Base-by-base conservation (phyloP, 768 basidiomycete species). In the Antrodiella citrinella region DNA sequence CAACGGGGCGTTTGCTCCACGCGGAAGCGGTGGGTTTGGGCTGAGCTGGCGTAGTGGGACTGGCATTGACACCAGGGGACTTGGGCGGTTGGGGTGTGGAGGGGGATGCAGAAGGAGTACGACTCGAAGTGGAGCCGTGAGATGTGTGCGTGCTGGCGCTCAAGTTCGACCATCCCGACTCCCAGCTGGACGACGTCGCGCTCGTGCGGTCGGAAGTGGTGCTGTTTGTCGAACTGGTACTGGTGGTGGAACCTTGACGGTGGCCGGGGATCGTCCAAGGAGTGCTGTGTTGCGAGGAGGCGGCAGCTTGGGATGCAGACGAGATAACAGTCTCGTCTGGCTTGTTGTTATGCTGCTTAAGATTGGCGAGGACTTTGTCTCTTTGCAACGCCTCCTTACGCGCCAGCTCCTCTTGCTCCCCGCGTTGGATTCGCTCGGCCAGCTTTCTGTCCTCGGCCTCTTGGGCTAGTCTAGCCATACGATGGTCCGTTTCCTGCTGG, bases 281-380 rank as follows among this genome's bases (percentile, higher is more conserved):
- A 4, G 7, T 35, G 15, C 30, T 35, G 7, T 35, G 30, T 15
- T 66, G 50, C 4, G 65, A 62, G 2, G 64, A 61, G 35, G 65
- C 54, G 46, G 61, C 62, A 22, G 72, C 64, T 4, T 65, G 57
- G 42, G 69, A 62, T 15, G 48, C 51, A 18, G 55, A 52, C 38
- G 54, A 54, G 19, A 59, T 11, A 9, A 54, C 55, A 5, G 59
- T 56, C n/a, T 30, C 19, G 24, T 49, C 52, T 12, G 51, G 57
- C 13, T 47, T 40, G 47, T 61, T 69, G 53, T 55, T 64, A 69
- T 50, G 69, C 64, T 25, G 43, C 45, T 51, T 22, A 38, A 43
- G 49, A 35, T 51, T 25, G 19, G 47, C 44, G 15, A 26, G 20
- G 22, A 38, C 35, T 24, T 19, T 44, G 26, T 44, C 23, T 49